phyloP scores from a whole-genome alignment of 805 yeast genomes.

The Starmerella powellii region DNA sequence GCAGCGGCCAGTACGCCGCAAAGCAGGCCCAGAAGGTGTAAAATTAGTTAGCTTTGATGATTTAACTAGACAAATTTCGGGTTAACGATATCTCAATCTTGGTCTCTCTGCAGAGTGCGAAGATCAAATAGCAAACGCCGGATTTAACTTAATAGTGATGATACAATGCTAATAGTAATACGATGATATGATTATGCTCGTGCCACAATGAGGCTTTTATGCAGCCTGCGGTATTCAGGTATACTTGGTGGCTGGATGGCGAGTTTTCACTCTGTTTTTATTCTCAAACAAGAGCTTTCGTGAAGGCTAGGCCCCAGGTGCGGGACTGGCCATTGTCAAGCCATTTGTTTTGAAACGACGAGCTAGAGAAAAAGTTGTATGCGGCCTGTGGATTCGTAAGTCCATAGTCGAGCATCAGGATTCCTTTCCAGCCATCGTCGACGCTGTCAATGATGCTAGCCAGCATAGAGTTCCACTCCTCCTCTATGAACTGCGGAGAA shows the following conservation, averaged over 20 bases:
- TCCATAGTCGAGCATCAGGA: constrained; percentile 57
- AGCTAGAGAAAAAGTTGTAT: constrained; percentile 44
- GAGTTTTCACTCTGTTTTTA: too few species aligned
- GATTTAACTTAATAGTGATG: too few species aligned
- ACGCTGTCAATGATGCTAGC: constrained; percentile 33
- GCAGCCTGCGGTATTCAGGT: too few species aligned
- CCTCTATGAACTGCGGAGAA: constrained; percentile 36
- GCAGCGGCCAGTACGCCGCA: constrained; percentile 53
- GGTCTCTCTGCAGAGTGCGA: too few species aligned
- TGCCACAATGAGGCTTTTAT: too few species aligned
- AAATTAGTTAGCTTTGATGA: neutral
- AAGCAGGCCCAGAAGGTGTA: constrained; percentile 23
- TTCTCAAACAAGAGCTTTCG: constrained; percentile 37
- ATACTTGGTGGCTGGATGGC: too few species aligned
- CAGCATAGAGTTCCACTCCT: constrained; percentile 49
- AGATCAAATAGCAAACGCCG: too few species aligned
- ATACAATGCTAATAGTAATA: too few species aligned
- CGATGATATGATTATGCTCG: too few species aligned
- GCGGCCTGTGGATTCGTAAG: constrained; percentile 52
- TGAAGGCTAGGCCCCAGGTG: constrained; percentile 70
- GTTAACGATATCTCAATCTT: too few species aligned
- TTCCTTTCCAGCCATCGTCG: constrained; percentile 54
- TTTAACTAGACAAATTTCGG: too few species aligned
- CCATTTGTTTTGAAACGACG: constrained; percentile 38
- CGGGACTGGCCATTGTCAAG: constrained; percentile 72